Evolutionary conservation across 2,329 filamentous ascomycete species (phyloP).

Genomic region (Aureobasidium sp.): DNA sequence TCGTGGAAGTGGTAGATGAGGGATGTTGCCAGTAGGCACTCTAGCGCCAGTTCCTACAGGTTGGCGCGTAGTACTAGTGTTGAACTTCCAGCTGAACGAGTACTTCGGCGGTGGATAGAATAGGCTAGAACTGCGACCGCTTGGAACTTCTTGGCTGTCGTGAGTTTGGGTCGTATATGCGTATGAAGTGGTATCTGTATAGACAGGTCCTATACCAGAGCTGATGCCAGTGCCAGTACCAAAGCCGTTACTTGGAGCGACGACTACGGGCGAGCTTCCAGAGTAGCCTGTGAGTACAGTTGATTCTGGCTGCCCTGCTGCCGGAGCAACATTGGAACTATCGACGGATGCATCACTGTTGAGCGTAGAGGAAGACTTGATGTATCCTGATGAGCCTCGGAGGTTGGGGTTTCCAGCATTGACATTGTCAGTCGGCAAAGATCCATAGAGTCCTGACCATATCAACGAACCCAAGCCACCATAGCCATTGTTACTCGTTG

Average conservation of each 20-base stretch:
- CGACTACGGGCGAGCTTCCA: neutral
- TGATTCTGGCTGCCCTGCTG: neutral
- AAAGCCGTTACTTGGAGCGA: neutral
- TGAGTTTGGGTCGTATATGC: neutral
- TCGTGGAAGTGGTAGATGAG: neutral
- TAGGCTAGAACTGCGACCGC: neutral
- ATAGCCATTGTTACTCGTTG: neutral
- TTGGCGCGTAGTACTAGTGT: neutral
- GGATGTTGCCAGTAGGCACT: neutral
- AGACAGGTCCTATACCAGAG: neutral
- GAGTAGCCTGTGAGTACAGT: neutral
- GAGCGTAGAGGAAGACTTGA: neutral
- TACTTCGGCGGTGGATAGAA: neutral
- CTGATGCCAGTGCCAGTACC: neutral
- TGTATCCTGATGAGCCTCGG: neutral
- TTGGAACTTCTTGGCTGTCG: neutral
- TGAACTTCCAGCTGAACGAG: conserved; percentile 10
- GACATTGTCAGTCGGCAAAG: neutral
- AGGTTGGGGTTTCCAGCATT: neutral
- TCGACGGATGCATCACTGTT: neutral
- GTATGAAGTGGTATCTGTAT: neutral
- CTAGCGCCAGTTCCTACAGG: neutral
- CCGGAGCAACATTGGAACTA: neutral
- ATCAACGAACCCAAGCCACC: neutral
- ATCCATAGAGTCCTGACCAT: conserved; percentile 6